Evolutionary conservation across 1,139 yeast species (phyloP), one percentile per base, ranked within the genome.

Genomic region (Geotrichum fermentans): DNA sequence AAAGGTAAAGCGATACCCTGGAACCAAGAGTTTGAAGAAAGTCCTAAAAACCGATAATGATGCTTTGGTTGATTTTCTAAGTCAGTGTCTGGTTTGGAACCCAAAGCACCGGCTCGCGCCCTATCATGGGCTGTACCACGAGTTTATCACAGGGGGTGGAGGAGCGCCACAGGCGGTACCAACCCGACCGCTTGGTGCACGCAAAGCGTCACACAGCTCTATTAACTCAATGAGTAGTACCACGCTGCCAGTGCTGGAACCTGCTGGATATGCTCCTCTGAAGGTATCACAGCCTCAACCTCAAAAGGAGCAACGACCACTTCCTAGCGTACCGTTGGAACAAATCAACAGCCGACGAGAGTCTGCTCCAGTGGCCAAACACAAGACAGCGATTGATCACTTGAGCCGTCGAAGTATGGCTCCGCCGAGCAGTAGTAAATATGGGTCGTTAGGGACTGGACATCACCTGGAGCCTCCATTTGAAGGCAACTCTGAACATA

Each of bases 211-310:
- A 11, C 39, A 34, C 32, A 17, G 98, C 84, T 48, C 98, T 97
- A 69, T 92, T 97, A 60, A 90, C 88, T 98, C 98, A 92, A 70
- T 92, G 92, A 59, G 92, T 84, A 20, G 98, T 97, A 32, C 97
- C 96, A 10, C 97, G 88, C 70, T 92, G 92, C 71, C 94, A 92
- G 69, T 92, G 7, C 34, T 47, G 37, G 50, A 47, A 21, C 41
- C 41, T 1, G 26, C 14, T 24, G n/a, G 14, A n/a, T 8, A 7
- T 5, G 14, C 34, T 6, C 17, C 34, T 10, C 33, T n/a, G 13
- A 20, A 7, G 3, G 24, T n/a, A n/a, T 13, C 46, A 2, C 22
- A 18, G 34, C 6, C 29, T 21, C 11, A 6, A 6, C 8, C 28
- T 11, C 6, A 11, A 1, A 37, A 40, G 20, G 50, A 47, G 24